Base-by-base conservation (phyloP, 2,329 filamentous ascomycete genomes). In the Cladosporium cucumerinum region DNA sequence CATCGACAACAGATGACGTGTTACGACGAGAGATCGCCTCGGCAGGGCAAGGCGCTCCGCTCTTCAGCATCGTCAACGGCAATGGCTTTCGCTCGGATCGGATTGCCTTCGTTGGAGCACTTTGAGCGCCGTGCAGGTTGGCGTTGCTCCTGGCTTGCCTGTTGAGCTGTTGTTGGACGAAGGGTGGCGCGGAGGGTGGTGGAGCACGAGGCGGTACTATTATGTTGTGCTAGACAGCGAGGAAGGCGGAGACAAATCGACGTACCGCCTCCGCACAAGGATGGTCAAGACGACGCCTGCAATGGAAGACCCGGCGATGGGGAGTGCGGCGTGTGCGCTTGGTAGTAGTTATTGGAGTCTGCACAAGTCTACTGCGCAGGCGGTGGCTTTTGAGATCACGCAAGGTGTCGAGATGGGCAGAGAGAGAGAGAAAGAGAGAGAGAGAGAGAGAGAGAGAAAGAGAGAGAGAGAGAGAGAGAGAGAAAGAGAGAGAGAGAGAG, bases 331-430 rank as follows among this genome's bases (percentile, higher is more conserved):
- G 52, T 81, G 80, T 67, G 80, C 77, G 36, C 70, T 84, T 60
- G 76, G 76, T 6, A 77, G 76, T 46, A 77, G 76, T 46, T 80
- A 81, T 68, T 71, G 81, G 43, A 78, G 80, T 18, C 66, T 83
- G 67, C 23, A 58, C n/a, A 73, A 75, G 48, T 71, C 34, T 67
- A 72, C 32, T 72, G 70, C 10, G 52, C 55, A 73, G 68, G 73
- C 69, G 32, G 70, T 74, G 66, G 73, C 72, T 64, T 84, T 77
- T 68, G 74, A 73, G 26, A 78, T 83, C 62, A 75, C 77, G 65
- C 82, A 85, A 72, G 82, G 82, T 14, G 77, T 82, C 18, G 82
- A 84, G 73, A 84, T 84, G 78, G 82, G 80, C 28, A 76, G 82
- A 68, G 73, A 72, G 69, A 84, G 82, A 70, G 78, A 82, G n/a